These are phyloP conservation scores for Neurospora hispaniola DNA, from an alignment of 495 filamentous ascomycete species.

Conservation along the genomic window DNA sequence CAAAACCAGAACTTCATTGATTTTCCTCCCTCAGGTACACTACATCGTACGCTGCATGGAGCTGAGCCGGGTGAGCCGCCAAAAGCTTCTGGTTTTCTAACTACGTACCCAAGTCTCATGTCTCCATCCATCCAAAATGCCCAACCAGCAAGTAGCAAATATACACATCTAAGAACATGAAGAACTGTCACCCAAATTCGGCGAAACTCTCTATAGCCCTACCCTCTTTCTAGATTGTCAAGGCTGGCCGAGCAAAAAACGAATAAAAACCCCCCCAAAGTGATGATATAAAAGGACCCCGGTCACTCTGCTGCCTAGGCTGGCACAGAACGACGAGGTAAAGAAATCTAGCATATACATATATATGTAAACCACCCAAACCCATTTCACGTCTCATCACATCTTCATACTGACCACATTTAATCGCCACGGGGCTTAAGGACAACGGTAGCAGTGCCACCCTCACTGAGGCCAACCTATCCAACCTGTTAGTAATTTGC, in stretches of 20 bases:
- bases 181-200: background rate
- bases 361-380: background rate
- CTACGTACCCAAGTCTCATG: conserved; percentile 1
- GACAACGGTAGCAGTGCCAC: conserved; percentile 27
- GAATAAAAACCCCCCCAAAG: background rate
- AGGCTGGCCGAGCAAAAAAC: background rate
- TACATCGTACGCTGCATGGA: background rate
- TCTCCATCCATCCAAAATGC: conserved; percentile 6
- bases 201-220: conserved; percentile 10
- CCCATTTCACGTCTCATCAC: background rate
- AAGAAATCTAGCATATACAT: background rate
- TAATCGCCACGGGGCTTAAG: conserved; percentile 12
- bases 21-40: background rate
- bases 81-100: conserved; percentile 68
- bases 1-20: background rate
- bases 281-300: background rate
- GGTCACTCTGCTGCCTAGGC: background rate
- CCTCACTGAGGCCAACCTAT: conserved; percentile 28
- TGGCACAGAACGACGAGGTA: background rate
- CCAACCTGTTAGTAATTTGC: conserved; percentile 10
- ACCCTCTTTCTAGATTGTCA: conserved; percentile 6
- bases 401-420: background rate
- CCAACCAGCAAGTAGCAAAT: conserved; percentile 31
- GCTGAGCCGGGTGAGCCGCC: conserved; percentile 44
- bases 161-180: conserved; percentile 23